Percentiles rank a stretch among this genome's conserved stretches.
Conservation (phyloP, 2,329 filamentous ascomycete species). For the Aulographum hederae region DNA sequence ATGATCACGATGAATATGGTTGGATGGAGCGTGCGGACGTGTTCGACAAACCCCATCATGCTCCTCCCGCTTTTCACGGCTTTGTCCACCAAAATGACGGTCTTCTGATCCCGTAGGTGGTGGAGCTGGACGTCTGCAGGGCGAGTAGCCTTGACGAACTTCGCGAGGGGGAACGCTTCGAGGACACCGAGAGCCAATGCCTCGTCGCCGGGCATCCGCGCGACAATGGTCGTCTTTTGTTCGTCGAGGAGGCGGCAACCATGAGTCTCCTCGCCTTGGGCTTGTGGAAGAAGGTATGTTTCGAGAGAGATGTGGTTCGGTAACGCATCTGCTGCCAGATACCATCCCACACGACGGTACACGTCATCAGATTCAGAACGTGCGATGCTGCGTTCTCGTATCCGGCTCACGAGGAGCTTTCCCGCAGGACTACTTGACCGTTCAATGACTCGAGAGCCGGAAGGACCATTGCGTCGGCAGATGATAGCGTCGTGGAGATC, state of each 20-base stretch:
- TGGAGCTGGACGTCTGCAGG: slow-evolving; percentile 23
- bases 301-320: slow-evolving; percentile 31
- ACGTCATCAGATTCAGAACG: slow-evolving; percentile 30
- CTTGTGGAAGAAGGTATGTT: slow-evolving; percentile 28
- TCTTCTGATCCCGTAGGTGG: slow-evolving; percentile 22
- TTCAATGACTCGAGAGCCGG: slow-evolving; percentile 17
- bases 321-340: slow-evolving; percentile 33
- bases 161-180: slow-evolving; percentile 31
- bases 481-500: slow-evolving; percentile 12
- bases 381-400: slow-evolving; percentile 27
- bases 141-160: slow-evolving; percentile 29
- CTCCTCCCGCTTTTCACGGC: slow-evolving; percentile 40
- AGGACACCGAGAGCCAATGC: slow-evolving; percentile 41
- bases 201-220: slow-evolving; percentile 46
- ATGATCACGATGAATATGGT: slow-evolving; percentile 33
- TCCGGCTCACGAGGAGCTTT: slow-evolving; percentile 35
- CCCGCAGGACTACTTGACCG: slow-evolving; percentile 26
- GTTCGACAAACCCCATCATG: slow-evolving; percentile 28
- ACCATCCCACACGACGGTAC: slow-evolving; percentile 31
- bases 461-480: slow-evolving; percentile 4
- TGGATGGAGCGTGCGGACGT: slow-evolving; percentile 22
- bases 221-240: slow-evolving; percentile 31
- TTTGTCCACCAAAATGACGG: slow-evolving; percentile 38
- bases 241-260: slow-evolving; percentile 32
- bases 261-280: slow-evolving; percentile 25